Conservation (phyloP, 2,329 filamentous ascomycete species). For the Cytospora leucostoma region DNA sequence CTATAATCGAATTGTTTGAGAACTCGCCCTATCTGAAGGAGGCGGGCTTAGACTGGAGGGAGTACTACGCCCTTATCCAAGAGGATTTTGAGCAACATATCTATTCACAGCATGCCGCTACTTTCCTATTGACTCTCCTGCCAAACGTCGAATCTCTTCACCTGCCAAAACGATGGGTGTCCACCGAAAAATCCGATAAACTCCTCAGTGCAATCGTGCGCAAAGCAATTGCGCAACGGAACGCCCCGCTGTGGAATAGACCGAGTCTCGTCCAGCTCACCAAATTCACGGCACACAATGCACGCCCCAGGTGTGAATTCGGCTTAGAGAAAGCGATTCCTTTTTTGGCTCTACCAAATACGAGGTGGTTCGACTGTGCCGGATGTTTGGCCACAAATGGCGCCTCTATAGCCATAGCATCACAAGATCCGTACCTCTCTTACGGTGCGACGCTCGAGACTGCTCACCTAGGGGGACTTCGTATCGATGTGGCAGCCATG, state of each 20-base stretch:
- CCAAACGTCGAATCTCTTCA: background rate
- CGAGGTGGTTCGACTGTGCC: too few species aligned
- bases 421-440: too few species aligned
- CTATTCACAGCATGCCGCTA: constrained; percentile 5
- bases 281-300: background rate
- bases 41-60: background rate
- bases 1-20: background rate
- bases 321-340: too few species aligned
- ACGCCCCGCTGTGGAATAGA: background rate
- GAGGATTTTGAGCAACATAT: background rate
- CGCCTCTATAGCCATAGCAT: too few species aligned
- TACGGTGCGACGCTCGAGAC: too few species aligned
- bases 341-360: too few species aligned
- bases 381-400: too few species aligned
- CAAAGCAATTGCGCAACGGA: background rate
- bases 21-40: background rate
- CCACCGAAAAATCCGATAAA: background rate
- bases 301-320: too few species aligned
- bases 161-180: background rate
- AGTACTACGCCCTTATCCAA: background rate
- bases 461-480: too few species aligned
- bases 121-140: constrained; percentile 1
- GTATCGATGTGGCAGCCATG: too few species aligned
- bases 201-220: background rate
- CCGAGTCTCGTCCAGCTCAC: constrained; percentile 1